Percentiles rank a stretch among this genome's conserved stretches.
These are phyloP conservation scores for Thielaviopsis euricoi DNA, from an alignment of 2,329 filamentous ascomycete genomes.

Conservation along the genomic window DNA sequence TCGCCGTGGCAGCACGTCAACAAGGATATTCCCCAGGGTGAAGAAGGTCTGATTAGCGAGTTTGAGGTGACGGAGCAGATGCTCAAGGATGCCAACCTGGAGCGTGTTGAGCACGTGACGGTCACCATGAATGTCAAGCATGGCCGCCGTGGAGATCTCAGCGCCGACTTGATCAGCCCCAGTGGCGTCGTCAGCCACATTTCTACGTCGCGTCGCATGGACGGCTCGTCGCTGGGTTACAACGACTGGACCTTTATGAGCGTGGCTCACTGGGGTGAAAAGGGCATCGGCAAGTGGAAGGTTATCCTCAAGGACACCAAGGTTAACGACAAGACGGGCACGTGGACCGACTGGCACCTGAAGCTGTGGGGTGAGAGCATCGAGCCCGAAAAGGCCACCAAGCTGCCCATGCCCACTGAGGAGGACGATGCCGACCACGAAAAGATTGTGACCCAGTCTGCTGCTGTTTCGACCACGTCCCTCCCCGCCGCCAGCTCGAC, in stretches of 20 bases:
- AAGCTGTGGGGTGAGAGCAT: slow-evolving; percentile 87
- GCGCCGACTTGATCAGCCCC: slow-evolving; percentile 80
- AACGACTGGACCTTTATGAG: slow-evolving; percentile 98
- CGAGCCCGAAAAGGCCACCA: slow-evolving; percentile 53
- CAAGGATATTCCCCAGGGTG: slow-evolving; percentile 68
- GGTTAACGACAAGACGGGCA: slow-evolving; percentile 60
- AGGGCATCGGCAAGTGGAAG: slow-evolving; percentile 77
- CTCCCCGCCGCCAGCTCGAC: slow-evolving; percentile 46
- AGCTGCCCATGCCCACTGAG: slow-evolving; percentile 67
- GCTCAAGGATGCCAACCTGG: slow-evolving; percentile 68
- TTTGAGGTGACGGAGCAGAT: slow-evolving; percentile 72
- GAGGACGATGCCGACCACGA: slow-evolving; percentile 74
- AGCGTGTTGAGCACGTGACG: slow-evolving; percentile 81
- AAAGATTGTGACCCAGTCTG: slow-evolving; percentile 42
- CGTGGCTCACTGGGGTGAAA: slow-evolving; percentile 91
- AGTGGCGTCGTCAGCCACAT: slow-evolving; percentile 69
- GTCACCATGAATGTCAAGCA: slow-evolving; percentile 95
- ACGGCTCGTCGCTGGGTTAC: slow-evolving; percentile 55
- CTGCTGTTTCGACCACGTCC: slow-evolving; percentile 22
- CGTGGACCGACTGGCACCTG: slow-evolving; percentile 79
- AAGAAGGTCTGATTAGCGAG: slow-evolving; percentile 59
- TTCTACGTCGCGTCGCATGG: slow-evolving; percentile 54
- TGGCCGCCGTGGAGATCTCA: slow-evolving; percentile 72
- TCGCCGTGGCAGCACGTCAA: slow-evolving; percentile 90
- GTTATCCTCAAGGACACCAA: slow-evolving; percentile 74